phyloP scores from a whole-genome alignment of 345 rosid genomes.

The Toxicodendron radicans region DNA sequence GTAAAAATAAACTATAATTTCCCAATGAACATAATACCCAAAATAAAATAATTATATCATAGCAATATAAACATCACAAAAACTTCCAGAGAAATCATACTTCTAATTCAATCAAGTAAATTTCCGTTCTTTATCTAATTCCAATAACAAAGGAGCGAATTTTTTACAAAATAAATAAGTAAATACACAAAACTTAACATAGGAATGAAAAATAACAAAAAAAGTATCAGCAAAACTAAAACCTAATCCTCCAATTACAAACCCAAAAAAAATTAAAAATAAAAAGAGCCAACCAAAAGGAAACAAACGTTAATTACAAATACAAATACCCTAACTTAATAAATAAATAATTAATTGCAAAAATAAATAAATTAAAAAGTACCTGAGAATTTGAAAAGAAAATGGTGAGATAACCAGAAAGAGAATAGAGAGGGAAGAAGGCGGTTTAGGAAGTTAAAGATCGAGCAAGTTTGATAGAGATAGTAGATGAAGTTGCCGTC shows the following conservation, averaged over 20 bases:
- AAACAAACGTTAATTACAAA: neutral
- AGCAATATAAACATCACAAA: neutral
- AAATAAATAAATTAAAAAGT: neutral
- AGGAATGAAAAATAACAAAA: neutral
- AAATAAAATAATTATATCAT: neutral
- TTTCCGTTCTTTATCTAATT: too few relatives aligned
- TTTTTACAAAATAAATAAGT: neutral
- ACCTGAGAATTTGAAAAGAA: conserved; percentile 1
- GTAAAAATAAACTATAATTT: neutral
- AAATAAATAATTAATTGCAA: neutral
- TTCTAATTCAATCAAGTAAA: neutral
- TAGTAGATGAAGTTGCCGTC: neutral
- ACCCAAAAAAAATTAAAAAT: neutral
- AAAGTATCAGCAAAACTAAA: neutral
- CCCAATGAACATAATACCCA: neutral
- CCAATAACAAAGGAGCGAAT: too few relatives aligned
- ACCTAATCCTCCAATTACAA: conserved; percentile 1
- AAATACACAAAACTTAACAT: neutral
- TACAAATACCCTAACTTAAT: neutral
- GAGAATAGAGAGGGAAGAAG: too few relatives aligned
- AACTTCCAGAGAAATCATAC: neutral
- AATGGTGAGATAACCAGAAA: neutral
- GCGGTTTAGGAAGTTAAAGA: neutral
- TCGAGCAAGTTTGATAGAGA: neutral
- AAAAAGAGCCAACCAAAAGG: neutral